Percentiles rank a stretch among this genome's conserved stretches.
These are phyloP conservation scores for Fusarium palustre DNA, from an alignment of 2,329 filamentous ascomycete genomes.

Conservation along the genomic window DNA sequence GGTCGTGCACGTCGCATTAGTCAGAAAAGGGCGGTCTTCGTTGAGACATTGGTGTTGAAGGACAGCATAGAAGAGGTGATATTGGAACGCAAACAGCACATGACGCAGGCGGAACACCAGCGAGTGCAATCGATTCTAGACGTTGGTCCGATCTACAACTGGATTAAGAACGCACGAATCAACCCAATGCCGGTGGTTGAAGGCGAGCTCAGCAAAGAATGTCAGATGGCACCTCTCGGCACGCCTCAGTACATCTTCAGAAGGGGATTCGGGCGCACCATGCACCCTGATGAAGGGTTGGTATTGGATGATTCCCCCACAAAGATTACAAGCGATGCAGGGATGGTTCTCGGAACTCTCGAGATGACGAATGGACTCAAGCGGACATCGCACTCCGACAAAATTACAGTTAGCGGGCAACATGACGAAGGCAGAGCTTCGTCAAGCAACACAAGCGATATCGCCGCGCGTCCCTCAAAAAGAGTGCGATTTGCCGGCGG, in stretches of 20 bases:
- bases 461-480: conserved; percentile 47
- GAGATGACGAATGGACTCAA: conserved; percentile 42
- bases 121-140: conserved; percentile 68
- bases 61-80: conserved; percentile 89
- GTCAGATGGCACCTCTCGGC: conserved; percentile 62
- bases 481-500: conserved; percentile 50
- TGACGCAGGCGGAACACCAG: conserved; percentile 75
- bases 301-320: conserved; percentile 47
- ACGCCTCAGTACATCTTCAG: conserved; percentile 64
- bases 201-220: conserved; percentile 50
- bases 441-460: conserved; percentile 27
- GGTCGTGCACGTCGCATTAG: conserved; percentile 91
- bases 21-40: conserved; percentile 80
- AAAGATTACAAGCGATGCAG: conserved; percentile 16
- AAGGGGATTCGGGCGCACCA: conserved; percentile 57
- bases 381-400: conserved; percentile 36
- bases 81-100: conserved; percentile 75
- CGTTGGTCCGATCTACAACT: conserved; percentile 67
- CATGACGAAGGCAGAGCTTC: conserved; percentile 18
- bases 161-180: conserved; percentile 67
- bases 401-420: conserved; percentile 20
- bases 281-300: conserved; percentile 62
- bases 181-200: conserved; percentile 49
- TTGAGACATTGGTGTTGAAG: conserved; percentile 85
- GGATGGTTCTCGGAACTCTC: conserved; percentile 7